These are phyloP conservation scores for Bothriochloa decipiens DNA, from an alignment of 176 grass and related monocot species.

Conservation along the genomic window DNA sequence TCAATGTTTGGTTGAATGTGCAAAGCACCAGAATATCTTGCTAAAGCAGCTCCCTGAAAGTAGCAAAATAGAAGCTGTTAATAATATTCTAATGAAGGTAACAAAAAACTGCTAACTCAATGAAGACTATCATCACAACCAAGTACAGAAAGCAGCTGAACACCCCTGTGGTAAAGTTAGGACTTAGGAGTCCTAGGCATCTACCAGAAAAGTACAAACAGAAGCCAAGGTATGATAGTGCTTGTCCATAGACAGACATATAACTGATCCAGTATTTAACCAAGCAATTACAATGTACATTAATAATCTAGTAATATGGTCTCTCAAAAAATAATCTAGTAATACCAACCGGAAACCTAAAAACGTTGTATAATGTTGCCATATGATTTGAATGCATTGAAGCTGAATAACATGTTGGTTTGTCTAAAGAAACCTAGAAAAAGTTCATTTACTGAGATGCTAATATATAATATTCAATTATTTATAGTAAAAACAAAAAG, in stretches of 20 bases:
- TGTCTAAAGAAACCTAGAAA: constrained; percentile 14
- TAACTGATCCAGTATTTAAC: constrained; percentile 3
- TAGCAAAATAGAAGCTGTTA: constrained; percentile 34
- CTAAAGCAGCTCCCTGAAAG: constrained; percentile 38
- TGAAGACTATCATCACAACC: neutral
- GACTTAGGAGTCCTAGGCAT: constrained; percentile 25
- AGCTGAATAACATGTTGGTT: constrained; percentile 9
- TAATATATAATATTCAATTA: constrained; percentile 8
- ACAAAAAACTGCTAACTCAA: constrained; percentile 8
- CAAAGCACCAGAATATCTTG: constrained; percentile 33
- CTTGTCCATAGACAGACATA: neutral
- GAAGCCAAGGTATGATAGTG: constrained; percentile 16
- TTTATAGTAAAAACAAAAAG: constrained; percentile 16
- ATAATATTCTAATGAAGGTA: constrained; percentile 34
- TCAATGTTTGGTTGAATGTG: constrained; percentile 62
- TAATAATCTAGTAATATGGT: constrained; percentile 13
- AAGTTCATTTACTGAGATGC: constrained; percentile 24
- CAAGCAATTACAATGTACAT: constrained; percentile 9
- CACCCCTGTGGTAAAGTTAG: neutral
- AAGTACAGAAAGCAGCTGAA: constrained; percentile 17
- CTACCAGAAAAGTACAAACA: constrained; percentile 14
- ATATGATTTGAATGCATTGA: constrained; percentile 25
- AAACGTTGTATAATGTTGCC: constrained; percentile 16
- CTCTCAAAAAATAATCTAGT: neutral
- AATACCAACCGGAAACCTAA: constrained; percentile 11